Percentiles rank a stretch among this genome's conserved stretches.
These are phyloP conservation scores for Calonectria hawksworthii DNA, from an alignment of 2,329 filamentous ascomycete genomes.

Conservation along the genomic window DNA sequence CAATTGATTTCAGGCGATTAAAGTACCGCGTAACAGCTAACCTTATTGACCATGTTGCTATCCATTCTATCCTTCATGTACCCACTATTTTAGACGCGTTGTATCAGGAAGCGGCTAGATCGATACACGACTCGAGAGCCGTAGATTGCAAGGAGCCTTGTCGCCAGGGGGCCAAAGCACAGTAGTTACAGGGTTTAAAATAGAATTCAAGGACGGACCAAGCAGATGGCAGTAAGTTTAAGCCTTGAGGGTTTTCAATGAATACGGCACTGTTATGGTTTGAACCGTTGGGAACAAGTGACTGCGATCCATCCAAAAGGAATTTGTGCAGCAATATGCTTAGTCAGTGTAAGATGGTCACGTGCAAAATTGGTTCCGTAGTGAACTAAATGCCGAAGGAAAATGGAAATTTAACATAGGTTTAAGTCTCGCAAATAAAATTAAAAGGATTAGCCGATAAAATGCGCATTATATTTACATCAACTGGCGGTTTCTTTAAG, in stretches of 20 bases:
- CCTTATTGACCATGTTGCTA: neutral
- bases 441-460: too few species aligned
- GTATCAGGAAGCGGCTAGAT: neutral
- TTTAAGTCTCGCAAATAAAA: too few species aligned
- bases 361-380: neutral
- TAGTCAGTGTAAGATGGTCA: neutral
- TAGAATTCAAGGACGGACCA: too few species aligned
- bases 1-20: neutral
- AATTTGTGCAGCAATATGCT: neutral
- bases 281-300: neutral
- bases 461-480: too few species aligned
- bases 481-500: too few species aligned
- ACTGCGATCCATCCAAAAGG: too few species aligned
- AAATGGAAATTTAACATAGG: neutral
- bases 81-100: neutral
- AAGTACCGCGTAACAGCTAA: neutral
- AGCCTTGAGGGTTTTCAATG: too few species aligned
- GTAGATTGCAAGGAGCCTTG: neutral
- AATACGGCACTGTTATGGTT: neutral
- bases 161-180: neutral
- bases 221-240: too few species aligned
- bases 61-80: neutral
- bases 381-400: neutral
- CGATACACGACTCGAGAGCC: too few species aligned
- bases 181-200: neutral